Evolutionary conservation across 2,329 filamentous ascomycete genomes (phyloP).

Genomic region (Hymenotorrendiella dingleyae): DNA sequence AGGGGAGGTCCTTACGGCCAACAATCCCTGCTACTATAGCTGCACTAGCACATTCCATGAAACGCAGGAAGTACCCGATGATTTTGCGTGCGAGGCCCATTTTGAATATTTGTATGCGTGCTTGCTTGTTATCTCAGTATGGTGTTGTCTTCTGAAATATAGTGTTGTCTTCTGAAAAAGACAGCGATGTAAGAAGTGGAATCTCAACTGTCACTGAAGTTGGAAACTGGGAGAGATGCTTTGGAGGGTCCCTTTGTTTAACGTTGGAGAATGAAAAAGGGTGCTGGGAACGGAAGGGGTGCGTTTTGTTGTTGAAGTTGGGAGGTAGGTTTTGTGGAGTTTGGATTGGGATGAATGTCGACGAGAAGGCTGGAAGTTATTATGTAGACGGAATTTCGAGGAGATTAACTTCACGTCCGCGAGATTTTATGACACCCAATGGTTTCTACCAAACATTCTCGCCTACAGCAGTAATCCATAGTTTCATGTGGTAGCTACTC

Average conservation of each 20-base stretch:
- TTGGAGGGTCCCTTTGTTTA: neutral
- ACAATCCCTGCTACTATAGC: conserved; percentile 4
- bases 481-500: too few species aligned
- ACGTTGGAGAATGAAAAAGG: neutral
- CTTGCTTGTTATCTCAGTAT: neutral
- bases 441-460: too few species aligned
- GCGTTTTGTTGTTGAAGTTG: too few species aligned
- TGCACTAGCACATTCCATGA: neutral
- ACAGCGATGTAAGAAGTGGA: neutral
- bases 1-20: too few species aligned
- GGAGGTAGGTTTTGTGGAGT: too few species aligned
- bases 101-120: neutral
- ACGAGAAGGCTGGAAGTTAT: too few species aligned
- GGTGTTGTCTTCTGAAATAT: neutral
- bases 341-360: too few species aligned
- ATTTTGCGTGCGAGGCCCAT: neutral
- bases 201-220: neutral
- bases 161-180: neutral
- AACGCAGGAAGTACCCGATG: neutral
- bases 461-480: too few species aligned
- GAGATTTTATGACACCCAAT: too few species aligned
- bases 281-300: too few species aligned
- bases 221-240: neutral
- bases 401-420: too few species aligned
- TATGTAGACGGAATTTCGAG: too few species aligned